Evolutionary conservation across 2,329 filamentous ascomycete species (phyloP), one percentile per base, ranked within the genome.

Genomic region (Sporothrix humicola): DNA sequence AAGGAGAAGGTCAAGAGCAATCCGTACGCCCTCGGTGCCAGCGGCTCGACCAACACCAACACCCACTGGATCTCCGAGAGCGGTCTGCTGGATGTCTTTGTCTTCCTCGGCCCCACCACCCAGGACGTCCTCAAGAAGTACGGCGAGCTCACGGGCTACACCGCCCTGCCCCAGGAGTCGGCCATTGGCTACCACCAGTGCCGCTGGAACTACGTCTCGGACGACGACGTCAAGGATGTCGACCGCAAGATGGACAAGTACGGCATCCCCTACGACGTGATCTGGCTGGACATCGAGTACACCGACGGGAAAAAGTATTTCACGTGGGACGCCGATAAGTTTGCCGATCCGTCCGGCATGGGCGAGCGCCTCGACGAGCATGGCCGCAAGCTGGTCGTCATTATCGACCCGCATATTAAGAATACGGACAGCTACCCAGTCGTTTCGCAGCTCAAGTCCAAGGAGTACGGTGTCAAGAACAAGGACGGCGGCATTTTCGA

Each of bases 241-340:
- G 95, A 98, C 81, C 91, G 93, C 77, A 97, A 97, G 81, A 97
- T 99, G 85, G 95, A 98, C 84, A 97, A 96, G 84, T 90, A 91
- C 83, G 91, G 93, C 80, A 98, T 99, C 72, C 96, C 96, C 0
- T 99, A 98, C 84, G 96, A 99, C 82, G 93, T 98, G 76, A 99
- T 99, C 79, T 99, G 96, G 96, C 90, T 99, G 20, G 96, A 99
- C 79, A 93, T 99, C 77, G 96, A 99, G 83, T 99, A 98, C 82
- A 97, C 95, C 0, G 93, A 99, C 74, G 94, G 92, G 81, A 95
- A 96, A 83, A 97, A 97, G 84, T 99, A 99, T 85, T 99, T 99
- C 81, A 98, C 95, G 0, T 99, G 94, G 93, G 95, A 99, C 79
- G 88, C 91, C 23, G 87, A 97, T 79, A 96, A 91, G 69, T 99